phyloP scores from a whole-genome alignment of 1,139 yeast species.

The Yamadazyma membranifaciens region DNA sequence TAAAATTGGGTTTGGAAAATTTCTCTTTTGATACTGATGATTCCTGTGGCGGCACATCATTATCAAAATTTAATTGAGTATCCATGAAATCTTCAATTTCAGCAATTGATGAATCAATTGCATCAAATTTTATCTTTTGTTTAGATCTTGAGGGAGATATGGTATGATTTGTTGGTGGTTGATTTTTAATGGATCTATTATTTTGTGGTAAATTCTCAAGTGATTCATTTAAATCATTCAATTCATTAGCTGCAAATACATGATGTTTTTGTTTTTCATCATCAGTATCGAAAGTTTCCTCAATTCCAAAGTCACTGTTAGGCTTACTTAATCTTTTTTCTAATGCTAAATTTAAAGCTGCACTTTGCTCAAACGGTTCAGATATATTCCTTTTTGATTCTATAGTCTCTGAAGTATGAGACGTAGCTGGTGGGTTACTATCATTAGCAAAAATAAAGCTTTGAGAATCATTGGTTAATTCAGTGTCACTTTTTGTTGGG shows the following conservation, averaged over 20 bases:
- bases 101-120: constrained; percentile 36
- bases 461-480: constrained; percentile 25
- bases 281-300: constrained; percentile 38
- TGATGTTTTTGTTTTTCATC: constrained; percentile 14
- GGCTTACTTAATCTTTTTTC: constrained; percentile 21
- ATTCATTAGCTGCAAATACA: constrained; percentile 1
- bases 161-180: neutral
- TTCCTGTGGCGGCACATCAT: constrained; percentile 4
- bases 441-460: constrained; percentile 28
- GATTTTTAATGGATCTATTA: neutral
- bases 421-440: neutral
- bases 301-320: constrained; percentile 36
- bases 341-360: constrained; percentile 25
- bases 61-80: constrained; percentile 27
- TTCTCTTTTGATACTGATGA: too few species aligned
- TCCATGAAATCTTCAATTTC: constrained; percentile 45
- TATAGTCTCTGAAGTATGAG: neutral
- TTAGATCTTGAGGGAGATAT: neutral
- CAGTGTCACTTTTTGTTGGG: constrained; percentile 12
- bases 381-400: constrained; percentile 17
- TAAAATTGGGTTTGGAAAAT: constrained; percentile 1
- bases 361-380: constrained; percentile 27
- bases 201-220: constrained; percentile 9
- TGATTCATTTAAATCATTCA: constrained; percentile 10
- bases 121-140: constrained; percentile 5